phyloP scores from a whole-genome alignment of 2,329 filamentous ascomycete genomes.

The Diaporthe sp. region DNA sequence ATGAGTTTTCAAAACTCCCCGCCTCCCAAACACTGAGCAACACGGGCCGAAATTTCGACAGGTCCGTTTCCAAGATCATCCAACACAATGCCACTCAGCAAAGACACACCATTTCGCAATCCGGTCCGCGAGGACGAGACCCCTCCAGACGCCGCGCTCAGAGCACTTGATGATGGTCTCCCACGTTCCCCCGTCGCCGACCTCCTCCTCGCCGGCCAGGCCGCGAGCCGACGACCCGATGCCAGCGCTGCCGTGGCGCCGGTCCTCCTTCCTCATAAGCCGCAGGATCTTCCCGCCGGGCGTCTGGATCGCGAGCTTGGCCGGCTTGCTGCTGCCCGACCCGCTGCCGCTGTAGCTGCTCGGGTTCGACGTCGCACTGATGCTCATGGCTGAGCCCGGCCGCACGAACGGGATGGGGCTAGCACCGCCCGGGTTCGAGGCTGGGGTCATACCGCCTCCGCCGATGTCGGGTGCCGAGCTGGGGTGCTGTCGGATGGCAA shows the following conservation, averaged over 20 bases:
- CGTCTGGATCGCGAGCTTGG: constrained; percentile 94
- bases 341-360: constrained; percentile 62
- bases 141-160: constrained; percentile 83
- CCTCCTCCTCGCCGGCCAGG: constrained; percentile 59
- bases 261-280: constrained; percentile 83
- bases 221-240: constrained; percentile 47
- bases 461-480: constrained; percentile 57
- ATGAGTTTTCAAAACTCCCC: neutral
- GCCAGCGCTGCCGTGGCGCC: constrained; percentile 62
- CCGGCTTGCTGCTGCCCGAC: constrained; percentile 79
- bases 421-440: constrained; percentile 58
- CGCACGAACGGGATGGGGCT: constrained; percentile 72
- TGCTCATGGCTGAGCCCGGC: constrained; percentile 72
- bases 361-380: constrained; percentile 69
- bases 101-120: constrained; percentile 93
- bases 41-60: neutral
- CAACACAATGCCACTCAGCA: constrained; percentile 80
- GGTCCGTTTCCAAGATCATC: constrained; percentile 13
- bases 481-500: constrained; percentile 93
- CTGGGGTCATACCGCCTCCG: constrained; percentile 53
- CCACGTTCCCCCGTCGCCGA: constrained; percentile 80
- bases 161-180: constrained; percentile 93
- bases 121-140: constrained; percentile 83
- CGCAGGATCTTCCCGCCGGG: constrained; percentile 94
- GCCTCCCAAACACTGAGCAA: neutral